phyloP scores from a whole-genome alignment of 1,139 yeast species.

The Candida smagusa region DNA sequence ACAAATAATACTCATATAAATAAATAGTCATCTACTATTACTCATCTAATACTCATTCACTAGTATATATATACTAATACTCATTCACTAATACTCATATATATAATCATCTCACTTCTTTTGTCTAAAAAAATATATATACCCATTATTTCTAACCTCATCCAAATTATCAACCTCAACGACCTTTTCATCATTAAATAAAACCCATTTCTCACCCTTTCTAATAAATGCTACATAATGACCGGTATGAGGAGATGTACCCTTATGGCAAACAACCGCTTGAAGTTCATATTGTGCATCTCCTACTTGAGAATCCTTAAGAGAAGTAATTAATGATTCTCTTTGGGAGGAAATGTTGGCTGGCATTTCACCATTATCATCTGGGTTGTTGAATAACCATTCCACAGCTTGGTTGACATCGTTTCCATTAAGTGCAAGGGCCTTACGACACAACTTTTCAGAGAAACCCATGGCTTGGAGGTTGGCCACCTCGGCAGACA shows the following conservation, averaged over 20 bases:
- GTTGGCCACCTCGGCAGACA: conserved; percentile 39
- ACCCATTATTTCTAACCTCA: conserved; percentile 63
- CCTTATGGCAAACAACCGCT: conserved; percentile 90
- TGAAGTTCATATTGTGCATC: conserved; percentile 48
- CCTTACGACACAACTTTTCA: conserved; percentile 59
- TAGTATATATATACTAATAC: no score
- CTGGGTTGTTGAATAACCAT: conserved; percentile 81
- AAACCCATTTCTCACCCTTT: conserved; percentile 60
- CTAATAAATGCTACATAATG: conserved; percentile 87
- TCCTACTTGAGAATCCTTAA: conserved; percentile 7
- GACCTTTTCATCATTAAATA: conserved; percentile 93
- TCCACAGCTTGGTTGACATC: conserved; percentile 79
- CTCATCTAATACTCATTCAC: no score
- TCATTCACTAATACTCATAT: no score
- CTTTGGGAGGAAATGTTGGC: conserved; percentile 19
- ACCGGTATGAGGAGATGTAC: conserved; percentile 91
- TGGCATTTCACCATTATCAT: conserved; percentile 51
- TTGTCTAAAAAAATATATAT: conserved; percentile 51
- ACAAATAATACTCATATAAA: no score
- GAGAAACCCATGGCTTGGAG: conserved; percentile 79
- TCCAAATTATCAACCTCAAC: conserved; percentile 65
- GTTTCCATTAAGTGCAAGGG: conserved; percentile 54
- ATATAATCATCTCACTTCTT: no score
- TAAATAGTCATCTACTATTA: no score
- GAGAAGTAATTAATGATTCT: conserved; percentile 13